These are phyloP conservation scores for Pseudogymnoascus sp. DNA, from an alignment of 2,329 filamentous ascomycete species.

Conservation along the genomic window DNA sequence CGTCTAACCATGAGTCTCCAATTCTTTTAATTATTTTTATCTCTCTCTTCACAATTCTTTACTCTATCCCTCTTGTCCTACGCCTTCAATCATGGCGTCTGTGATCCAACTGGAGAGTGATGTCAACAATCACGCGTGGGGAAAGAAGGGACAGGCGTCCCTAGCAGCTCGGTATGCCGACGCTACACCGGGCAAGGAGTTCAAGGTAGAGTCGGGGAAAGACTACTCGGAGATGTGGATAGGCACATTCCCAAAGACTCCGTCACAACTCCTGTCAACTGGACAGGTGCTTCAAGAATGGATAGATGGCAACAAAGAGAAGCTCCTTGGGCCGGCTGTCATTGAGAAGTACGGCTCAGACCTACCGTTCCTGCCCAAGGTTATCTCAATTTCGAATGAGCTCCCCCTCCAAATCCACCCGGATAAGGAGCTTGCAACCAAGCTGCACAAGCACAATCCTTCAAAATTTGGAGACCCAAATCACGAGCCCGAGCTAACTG, in stretches of 20 bases:
- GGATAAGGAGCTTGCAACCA: slow-evolving; percentile 56
- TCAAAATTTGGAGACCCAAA: slow-evolving; percentile 62
- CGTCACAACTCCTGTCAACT: slow-evolving; percentile 53
- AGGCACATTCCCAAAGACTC: slow-evolving; percentile 65
- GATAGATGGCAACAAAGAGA: slow-evolving; percentile 51
- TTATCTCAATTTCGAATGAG: slow-evolving; percentile 67
- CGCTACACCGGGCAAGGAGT: slow-evolving; percentile 54
- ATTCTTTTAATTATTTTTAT: background rate
- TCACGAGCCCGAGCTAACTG: slow-evolving; percentile 73
- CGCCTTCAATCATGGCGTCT: slow-evolving; percentile 17
- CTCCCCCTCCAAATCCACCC: slow-evolving; percentile 69
- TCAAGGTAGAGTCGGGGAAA: slow-evolving; percentile 55
- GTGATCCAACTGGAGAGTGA: slow-evolving; percentile 41
- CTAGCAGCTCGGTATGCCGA: slow-evolving; percentile 57
- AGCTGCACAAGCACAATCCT: slow-evolving; percentile 57
- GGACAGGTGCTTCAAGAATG: slow-evolving; percentile 58
- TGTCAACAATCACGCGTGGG: slow-evolving; percentile 61
- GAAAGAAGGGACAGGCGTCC: slow-evolving; percentile 57
- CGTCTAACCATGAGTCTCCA: background rate
- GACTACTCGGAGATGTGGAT: slow-evolving; percentile 68
- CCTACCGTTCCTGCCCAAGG: slow-evolving; percentile 66
- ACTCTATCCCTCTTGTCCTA: slow-evolving; percentile 1
- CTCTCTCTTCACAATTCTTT: slow-evolving; percentile 15
- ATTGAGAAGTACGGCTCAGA: slow-evolving; percentile 54
- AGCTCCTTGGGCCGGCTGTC: slow-evolving; percentile 55